Conservation (phyloP, 331 rosid species). For the Quercus lobata region DNA sequence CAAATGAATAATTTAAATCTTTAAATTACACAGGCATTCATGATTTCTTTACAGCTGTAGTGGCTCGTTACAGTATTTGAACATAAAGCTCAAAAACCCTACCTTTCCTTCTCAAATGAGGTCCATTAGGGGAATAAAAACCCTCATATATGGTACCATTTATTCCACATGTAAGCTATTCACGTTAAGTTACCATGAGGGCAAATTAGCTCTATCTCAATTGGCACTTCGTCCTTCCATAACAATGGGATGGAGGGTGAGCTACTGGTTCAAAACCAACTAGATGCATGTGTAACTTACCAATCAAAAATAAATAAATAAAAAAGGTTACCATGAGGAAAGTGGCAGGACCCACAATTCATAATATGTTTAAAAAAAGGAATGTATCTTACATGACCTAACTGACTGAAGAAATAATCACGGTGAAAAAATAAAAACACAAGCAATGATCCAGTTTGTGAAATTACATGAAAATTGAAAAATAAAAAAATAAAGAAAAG, state of each 20-base stretch:
- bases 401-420: background rate
- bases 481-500: background rate
- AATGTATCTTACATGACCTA: background rate
- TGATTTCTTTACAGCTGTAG: background rate
- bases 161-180: background rate
- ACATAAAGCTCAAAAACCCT: background rate
- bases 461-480: background rate
- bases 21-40: background rate
- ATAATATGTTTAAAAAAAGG: background rate
- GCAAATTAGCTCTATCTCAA: too few species aligned
- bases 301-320: too few species aligned
- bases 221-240: too few species aligned
- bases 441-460: background rate
- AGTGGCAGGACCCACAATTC: background rate
- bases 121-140: background rate
- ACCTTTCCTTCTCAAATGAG: background rate
- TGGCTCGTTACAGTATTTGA: background rate
- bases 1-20: background rate
- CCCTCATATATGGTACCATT: background rate
- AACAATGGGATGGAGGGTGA: too few species aligned
- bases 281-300: too few species aligned
- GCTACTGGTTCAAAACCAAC: too few species aligned
- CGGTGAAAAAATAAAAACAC: background rate
- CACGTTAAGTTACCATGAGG: background rate
- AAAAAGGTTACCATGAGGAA: background rate